phyloP scores from a whole-genome alignment of 2,329 filamentous ascomycete species.

The Sarocladium oryzae region DNA sequence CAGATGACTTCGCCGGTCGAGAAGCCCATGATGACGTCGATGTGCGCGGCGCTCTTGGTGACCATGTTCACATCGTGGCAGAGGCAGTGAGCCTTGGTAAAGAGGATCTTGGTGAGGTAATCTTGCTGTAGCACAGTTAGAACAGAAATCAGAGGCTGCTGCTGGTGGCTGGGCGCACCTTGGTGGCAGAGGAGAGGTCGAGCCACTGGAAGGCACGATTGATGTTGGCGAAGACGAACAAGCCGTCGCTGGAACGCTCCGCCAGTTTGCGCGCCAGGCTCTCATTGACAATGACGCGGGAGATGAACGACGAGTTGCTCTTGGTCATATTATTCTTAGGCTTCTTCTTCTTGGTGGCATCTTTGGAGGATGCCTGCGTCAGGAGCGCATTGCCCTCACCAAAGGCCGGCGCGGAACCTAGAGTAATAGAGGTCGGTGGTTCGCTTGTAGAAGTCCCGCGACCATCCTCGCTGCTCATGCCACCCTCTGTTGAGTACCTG shows the following conservation, averaged over 20 bases:
- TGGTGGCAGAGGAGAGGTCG: constrained; percentile 70
- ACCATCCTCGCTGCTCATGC: constrained; percentile 50
- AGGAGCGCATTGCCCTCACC: constrained; percentile 80
- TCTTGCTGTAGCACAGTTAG: constrained; percentile 55
- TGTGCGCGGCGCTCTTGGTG: constrained; percentile 72
- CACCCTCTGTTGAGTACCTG: constrained; percentile 53
- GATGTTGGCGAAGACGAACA: constrained; percentile 92
- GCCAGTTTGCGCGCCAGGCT: constrained; percentile 68
- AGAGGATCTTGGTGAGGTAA: constrained; percentile 90
- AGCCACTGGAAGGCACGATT: constrained; percentile 96
- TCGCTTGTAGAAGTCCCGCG: constrained; percentile 48
- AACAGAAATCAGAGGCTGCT: constrained; percentile 14
- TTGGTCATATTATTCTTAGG: constrained; percentile 98
- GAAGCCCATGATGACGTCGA: constrained; percentile 93
- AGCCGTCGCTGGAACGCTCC: constrained; percentile 70
- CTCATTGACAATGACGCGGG: constrained; percentile 90
- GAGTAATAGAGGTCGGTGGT: constrained; percentile 32
- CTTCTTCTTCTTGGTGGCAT: constrained; percentile 76
- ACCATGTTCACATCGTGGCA: constrained; percentile 87
- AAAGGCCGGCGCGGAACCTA: constrained; percentile 59
- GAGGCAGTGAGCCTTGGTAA: constrained; percentile 91
- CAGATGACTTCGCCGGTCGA: constrained; percentile 96
- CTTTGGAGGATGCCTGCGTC: constrained; percentile 55
- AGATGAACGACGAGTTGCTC: constrained; percentile 97
- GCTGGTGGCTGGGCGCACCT: constrained; percentile 36